Evolutionary conservation across 2,329 filamentous ascomycete species (phyloP).

Genomic region (Trichophyton benhamiae): DNA sequence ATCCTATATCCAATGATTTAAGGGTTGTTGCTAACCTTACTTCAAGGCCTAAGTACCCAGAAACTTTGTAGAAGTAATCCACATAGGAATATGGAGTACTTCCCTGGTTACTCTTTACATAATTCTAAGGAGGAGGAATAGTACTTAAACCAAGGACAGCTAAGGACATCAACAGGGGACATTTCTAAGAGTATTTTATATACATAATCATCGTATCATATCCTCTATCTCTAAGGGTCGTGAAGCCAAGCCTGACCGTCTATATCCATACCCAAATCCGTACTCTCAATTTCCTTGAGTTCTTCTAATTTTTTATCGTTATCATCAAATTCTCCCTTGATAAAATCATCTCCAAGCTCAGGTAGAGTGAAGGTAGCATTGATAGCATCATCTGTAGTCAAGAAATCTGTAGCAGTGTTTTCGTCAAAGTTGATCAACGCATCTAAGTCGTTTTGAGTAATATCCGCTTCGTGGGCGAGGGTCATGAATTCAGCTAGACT

Average conservation of each 20-base stretch:
- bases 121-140: too few relatives aligned
- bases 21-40: neutral
- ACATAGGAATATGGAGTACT: neutral
- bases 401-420: slow-evolving; percentile 25
- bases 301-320: slow-evolving; percentile 13
- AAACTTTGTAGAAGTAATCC: neutral
- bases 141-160: too few relatives aligned
- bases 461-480: slow-evolving; percentile 33
- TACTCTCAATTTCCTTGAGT: slow-evolving; percentile 10
- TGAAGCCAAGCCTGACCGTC: neutral
- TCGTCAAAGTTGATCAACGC: slow-evolving; percentile 37
- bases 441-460: slow-evolving; percentile 36
- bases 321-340: slow-evolving; percentile 13
- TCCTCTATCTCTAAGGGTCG: neutral
- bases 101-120: too few relatives aligned
- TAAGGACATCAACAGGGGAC: neutral
- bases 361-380: slow-evolving; percentile 9
- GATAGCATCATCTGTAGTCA: slow-evolving; percentile 19
- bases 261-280: neutral
- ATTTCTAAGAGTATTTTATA: neutral
- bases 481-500: slow-evolving; percentile 33
- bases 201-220: neutral
- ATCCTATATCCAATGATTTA: neutral
- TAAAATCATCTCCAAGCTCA: slow-evolving; percentile 1
- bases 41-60: neutral